Evolutionary conservation across 73 alveolate species (phyloP), one percentile per base, ranked within the genome.

Genomic region (Urostyla sp.): DNA sequence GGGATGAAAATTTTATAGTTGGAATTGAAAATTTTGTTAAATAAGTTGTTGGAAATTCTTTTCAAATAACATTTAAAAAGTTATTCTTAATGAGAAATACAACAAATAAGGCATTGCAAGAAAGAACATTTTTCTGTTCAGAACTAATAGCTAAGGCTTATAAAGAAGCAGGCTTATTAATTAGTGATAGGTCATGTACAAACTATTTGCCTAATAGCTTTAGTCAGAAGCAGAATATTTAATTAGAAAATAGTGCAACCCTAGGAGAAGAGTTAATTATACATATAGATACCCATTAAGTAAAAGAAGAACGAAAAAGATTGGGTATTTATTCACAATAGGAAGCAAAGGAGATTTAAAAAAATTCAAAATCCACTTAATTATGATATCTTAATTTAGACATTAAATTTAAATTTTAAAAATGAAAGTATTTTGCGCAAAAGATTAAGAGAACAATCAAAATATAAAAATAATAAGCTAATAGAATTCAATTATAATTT

Each of bases 131-230:
- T 21, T 43, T 28, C 60, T 20, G 79, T 3, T 28, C 53, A 18
- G 60, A 37, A 4, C 28, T 37, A 16, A 23, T 63, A 40, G 44
- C 60, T 16, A 20, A 38, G 26, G 20, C 45, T 4, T 63, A 35
- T 23, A 34, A 63, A 6, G 60, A 63, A 23, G 31, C 44, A 5
- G 79, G 79, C 43, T 40, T 63, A 40, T 20, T 63, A 1, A 40
- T 43, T 11, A 63, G 61, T 13, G 60, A 63, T 21, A 63, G 26
- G 45, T 18, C 79, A 18, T 27, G 79, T 28, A 27, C 61, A 44
- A 63, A 60, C 37, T 63, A 43, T 23, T 63, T 63, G 61, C 79
- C 79, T 1, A 57, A 63, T 38, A 60, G 44, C 23, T 63, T 63
- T 23, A 63, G 79, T 48, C 37, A 40, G 26, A 60, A 63, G 1